phyloP scores from a whole-genome alignment of 345 rosid genomes.

The Litchi chinensis region DNA sequence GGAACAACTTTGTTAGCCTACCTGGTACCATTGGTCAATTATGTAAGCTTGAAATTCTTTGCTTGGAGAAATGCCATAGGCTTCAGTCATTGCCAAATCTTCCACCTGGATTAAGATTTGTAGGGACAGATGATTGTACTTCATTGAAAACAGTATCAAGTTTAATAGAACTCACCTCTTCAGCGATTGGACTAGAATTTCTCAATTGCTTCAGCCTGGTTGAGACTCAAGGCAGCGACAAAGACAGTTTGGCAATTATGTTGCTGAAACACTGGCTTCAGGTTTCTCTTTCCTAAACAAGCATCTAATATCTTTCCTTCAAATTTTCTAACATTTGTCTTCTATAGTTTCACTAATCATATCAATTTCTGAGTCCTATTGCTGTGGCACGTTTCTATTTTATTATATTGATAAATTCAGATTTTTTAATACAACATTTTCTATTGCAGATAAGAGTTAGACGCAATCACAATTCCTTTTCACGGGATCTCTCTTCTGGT shows the following conservation, averaged over 20 bases:
- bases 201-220: conserved; percentile 1
- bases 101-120: not conserved
- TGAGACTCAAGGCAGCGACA: not conserved
- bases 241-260: not conserved
- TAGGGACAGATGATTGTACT: not conserved
- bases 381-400: too few relatives aligned
- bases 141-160: conserved; percentile 2
- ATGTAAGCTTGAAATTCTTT: conserved; percentile 1
- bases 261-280: not conserved
- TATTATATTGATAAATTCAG: too few relatives aligned
- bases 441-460: too few relatives aligned
- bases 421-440: too few relatives aligned
- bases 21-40: not conserved
- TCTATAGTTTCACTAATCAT: too few relatives aligned
- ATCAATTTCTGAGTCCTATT: too few relatives aligned
- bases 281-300: too few relatives aligned
- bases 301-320: too few relatives aligned
- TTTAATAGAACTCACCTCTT: too few relatives aligned
- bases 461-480: too few relatives aligned
- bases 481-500: too few relatives aligned
- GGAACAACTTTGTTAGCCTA: not conserved
- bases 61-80: not conserved
- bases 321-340: too few relatives aligned
- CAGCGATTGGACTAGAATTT: not conserved
- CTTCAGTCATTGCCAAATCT: not conserved